Evolutionary conservation across 495 filamentous ascomycete genomes (phyloP).

Genomic region (Penicillium turbatum): DNA sequence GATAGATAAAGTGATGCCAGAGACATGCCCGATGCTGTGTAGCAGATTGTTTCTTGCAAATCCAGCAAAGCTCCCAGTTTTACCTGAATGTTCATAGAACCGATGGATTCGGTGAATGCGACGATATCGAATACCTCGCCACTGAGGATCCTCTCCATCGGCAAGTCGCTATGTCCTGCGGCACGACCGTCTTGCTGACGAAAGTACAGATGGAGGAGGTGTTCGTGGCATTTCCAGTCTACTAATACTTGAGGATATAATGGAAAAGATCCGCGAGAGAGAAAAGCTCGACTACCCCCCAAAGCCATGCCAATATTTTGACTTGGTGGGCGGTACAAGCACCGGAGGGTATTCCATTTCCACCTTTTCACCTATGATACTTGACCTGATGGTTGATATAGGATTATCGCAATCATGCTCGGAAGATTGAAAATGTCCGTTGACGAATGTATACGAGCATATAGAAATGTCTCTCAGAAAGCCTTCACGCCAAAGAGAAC

Average conservation of each 20-base stretch:
- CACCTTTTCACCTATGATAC: no score
- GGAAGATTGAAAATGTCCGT: constrained; percentile 51
- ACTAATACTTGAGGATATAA: constrained; percentile 20
- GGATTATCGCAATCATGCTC: constrained; percentile 53
- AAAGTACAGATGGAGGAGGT: constrained; percentile 28
- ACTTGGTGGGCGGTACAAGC: constrained; percentile 25
- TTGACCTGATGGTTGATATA: no score
- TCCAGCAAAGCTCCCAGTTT: no score
- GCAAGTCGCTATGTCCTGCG: no score
- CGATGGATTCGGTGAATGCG: no score
- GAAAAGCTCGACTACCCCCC: constrained; percentile 1
- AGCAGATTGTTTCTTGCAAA: no score
- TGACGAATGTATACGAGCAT: constrained; percentile 47
- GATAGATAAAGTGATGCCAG: no score
- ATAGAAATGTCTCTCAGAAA: constrained; percentile 36
- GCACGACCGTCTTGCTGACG: no score
- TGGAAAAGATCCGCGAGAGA: constrained; percentile 14
- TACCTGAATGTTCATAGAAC: no score
- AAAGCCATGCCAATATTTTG: constrained; percentile 26
- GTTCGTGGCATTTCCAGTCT: constrained; percentile 24
- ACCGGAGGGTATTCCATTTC: constrained; percentile 14
- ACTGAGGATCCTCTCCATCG: no score
- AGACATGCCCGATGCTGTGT: no score
- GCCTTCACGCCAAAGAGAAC: constrained; percentile 9
- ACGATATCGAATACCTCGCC: no score